Evolutionary conservation across 768 basidiomycete species (phyloP).

Genomic region (Crucibulum laeve): DNA sequence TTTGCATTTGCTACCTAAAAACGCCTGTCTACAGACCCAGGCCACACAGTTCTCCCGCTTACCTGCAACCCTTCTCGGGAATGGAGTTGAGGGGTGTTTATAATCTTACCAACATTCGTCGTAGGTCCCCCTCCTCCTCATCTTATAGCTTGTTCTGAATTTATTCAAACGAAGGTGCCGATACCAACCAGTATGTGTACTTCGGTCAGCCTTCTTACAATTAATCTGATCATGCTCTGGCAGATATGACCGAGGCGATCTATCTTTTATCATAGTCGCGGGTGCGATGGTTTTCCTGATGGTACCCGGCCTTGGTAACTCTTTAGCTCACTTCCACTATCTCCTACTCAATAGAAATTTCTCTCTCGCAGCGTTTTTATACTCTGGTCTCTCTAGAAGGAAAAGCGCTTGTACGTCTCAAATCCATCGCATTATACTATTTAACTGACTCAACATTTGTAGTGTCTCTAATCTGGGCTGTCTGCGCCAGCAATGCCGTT

Average conservation of each 20-base stretch:
- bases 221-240: neutral
- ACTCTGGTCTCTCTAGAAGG: slow-evolving; percentile 67
- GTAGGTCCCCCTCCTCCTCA: slow-evolving; percentile 8
- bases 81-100: neutral
- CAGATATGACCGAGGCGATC: slow-evolving; percentile 69
- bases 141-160: neutral
- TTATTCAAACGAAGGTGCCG: neutral
- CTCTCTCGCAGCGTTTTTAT: slow-evolving; percentile 54
- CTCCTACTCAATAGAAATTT: slow-evolving; percentile 3
- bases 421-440: neutral
- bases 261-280: slow-evolving; percentile 64
- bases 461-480: slow-evolving; percentile 75
- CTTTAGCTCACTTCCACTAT: neutral
- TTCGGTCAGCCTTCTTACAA: neutral
- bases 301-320: slow-evolving; percentile 67
- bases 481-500: slow-evolving; percentile 68
- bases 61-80: neutral
- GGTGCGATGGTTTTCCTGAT: slow-evolving; percentile 74
- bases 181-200: neutral
- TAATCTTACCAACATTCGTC: neutral
- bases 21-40: neutral
- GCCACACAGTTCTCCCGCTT: neutral
- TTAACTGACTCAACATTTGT: slow-evolving; percentile 6
- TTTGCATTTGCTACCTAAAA: neutral
- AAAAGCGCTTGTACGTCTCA: slow-evolving; percentile 49